A percentile compares a stretch with the other conserved stretches of the same genome.
phyloP scores from a whole-genome alignment of 306 rosid species.

The Cucumis sativus region DNA sequence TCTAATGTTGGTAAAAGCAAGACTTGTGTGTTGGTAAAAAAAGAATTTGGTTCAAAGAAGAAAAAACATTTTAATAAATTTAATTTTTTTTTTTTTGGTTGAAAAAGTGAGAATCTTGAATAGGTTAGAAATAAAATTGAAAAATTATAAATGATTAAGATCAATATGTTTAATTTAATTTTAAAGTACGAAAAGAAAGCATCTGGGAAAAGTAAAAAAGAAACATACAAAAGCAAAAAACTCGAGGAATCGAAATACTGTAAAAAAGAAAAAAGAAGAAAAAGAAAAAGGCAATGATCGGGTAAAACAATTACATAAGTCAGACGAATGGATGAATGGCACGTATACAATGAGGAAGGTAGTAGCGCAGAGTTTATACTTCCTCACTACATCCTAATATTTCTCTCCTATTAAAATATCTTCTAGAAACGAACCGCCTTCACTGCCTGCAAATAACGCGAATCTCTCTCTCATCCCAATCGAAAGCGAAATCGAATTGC shows the following conservation, averaged over 20 bases:
- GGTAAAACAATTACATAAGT: not conserved
- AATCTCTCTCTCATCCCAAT: conserved; percentile 23
- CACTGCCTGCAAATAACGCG: conserved; percentile 43
- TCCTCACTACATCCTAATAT: conserved; percentile 12
- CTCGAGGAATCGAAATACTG: not conserved
- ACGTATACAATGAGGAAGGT: conserved; percentile 8
- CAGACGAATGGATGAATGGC: not conserved
- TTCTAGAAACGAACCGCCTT: conserved; percentile 17
- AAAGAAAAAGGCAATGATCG: not conserved
- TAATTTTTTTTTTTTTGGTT: too few species aligned
- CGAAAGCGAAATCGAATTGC: conserved; percentile 52
- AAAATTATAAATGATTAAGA: not conserved
- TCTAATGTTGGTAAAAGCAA: too few species aligned
- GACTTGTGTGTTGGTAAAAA: too few species aligned
- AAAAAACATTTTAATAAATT: too few species aligned
- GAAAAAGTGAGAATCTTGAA: too few species aligned
- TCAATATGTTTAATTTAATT: not conserved
- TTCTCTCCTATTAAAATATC: conserved; percentile 34
- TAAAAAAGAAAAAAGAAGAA: not conserved
- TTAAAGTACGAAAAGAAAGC: not conserved
- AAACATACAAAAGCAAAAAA: not conserved
- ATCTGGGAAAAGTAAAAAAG: not conserved
- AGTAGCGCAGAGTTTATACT: not conserved
- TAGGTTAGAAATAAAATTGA: too few species aligned
- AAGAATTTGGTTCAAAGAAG: too few species aligned